phyloP scores from a whole-genome alignment of 1,284 basidiomycete species.

The Trichosporon asahii region DNA sequence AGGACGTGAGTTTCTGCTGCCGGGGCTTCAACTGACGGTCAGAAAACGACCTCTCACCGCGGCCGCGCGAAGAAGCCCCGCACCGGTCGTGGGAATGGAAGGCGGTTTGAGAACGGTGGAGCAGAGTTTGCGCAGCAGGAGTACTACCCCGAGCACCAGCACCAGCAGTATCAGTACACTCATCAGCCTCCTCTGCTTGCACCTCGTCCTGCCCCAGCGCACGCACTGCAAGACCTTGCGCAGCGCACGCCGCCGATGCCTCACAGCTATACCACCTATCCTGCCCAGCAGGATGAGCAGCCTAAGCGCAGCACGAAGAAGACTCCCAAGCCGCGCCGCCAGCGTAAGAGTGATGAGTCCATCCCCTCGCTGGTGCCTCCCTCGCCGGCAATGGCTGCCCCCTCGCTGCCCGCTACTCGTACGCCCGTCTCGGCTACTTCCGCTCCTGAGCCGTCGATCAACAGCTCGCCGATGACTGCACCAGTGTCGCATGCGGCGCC shows the following conservation, averaged over 20 bases:
- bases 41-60: conserved; percentile 21
- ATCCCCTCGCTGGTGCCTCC: not conserved
- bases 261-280: not conserved
- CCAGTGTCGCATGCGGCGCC: not conserved
- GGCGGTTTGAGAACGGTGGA: not conserved
- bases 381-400: not conserved
- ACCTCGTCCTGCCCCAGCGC: not conserved
- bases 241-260: not conserved
- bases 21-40: not conserved
- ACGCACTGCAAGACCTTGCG: not conserved
- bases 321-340: not conserved
- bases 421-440: not conserved
- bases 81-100: not conserved
- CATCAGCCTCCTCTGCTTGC: not conserved
- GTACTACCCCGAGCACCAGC: not conserved
- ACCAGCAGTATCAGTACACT: not conserved
- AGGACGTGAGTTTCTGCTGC: conserved; percentile 21
- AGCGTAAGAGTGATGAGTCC: not conserved
- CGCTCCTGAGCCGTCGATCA: not conserved
- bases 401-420: not conserved
- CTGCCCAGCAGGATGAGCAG: not conserved
- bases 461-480: not conserved
- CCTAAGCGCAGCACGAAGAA: not conserved
- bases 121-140: not conserved
- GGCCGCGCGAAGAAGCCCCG: conserved; percentile 22